These are phyloP conservation scores for Neurospora sp. DNA, from an alignment of 2,329 filamentous ascomycete genomes.

Conservation along the genomic window DNA sequence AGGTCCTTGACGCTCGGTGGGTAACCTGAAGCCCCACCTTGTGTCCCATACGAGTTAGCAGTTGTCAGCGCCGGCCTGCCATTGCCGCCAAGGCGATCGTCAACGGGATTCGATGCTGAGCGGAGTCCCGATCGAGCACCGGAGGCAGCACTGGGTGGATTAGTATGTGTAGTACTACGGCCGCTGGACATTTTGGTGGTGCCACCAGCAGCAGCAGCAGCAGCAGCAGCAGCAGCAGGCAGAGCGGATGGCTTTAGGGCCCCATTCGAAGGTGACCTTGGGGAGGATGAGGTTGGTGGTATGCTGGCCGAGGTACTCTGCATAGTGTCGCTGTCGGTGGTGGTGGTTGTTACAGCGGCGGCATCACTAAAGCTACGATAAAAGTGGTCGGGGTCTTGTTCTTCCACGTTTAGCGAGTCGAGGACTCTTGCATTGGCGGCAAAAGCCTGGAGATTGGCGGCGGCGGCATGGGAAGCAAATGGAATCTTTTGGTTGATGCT, in stretches of 20 bases:
- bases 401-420: not conserved
- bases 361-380: constrained; percentile 36
- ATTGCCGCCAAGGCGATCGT: constrained; percentile 28
- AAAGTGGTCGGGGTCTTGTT: constrained; percentile 41
- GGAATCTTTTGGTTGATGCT: constrained; percentile 11
- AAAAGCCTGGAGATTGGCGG: constrained; percentile 27
- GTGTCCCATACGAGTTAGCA: constrained; percentile 8
- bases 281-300: not conserved
- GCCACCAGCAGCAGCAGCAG: constrained; percentile 24
- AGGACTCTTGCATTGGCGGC: constrained; percentile 18
- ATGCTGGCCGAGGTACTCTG: constrained; percentile 24
- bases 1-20: constrained; percentile 72
- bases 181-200: constrained; percentile 29
- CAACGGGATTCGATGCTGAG: constrained; percentile 47
- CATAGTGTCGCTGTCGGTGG: constrained; percentile 21
- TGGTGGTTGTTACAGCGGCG: not conserved
- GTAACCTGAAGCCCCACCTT: constrained; percentile 10
- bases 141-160: constrained; percentile 3
- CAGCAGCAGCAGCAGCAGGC: not conserved
- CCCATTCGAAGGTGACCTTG: not conserved
- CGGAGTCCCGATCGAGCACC: constrained; percentile 34
- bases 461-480: constrained; percentile 27
- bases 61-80: constrained; percentile 23
- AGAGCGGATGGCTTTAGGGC: not conserved
- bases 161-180: constrained; percentile 37